These are phyloP conservation scores for Vigna trinervia DNA, from an alignment of 306 rosid species.

Conservation along the genomic window DNA sequence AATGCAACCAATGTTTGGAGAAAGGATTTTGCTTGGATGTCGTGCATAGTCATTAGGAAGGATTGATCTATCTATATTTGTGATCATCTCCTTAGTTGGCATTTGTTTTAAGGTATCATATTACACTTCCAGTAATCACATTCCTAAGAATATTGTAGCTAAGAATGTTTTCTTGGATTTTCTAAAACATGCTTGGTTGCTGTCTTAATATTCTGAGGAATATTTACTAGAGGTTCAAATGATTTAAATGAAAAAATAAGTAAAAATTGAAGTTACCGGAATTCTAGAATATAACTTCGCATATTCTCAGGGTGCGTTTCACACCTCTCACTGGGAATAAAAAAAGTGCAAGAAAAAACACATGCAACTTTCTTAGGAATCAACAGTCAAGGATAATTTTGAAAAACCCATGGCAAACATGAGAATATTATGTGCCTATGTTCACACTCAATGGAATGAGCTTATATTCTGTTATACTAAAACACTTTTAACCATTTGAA, in stretches of 20 bases:
- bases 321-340: no score
- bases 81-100: background rate
- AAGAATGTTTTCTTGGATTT: background rate
- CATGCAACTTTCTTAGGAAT: background rate
- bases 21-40: constrained; percentile 1
- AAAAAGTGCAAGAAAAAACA: background rate
- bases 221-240: no score
- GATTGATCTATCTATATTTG: background rate
- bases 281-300: background rate
- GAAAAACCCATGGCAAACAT: background rate
- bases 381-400: background rate
- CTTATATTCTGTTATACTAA: background rate
- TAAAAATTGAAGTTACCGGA: background rate
- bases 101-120: background rate
- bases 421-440: background rate
- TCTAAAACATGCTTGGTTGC: background rate
- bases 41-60: constrained; percentile 9
- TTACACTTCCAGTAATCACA: no score
- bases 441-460: background rate
- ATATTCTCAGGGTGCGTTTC: background rate
- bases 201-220: background rate
- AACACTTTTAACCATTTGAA: background rate
- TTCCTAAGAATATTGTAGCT: background rate
- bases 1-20: constrained; percentile 3
- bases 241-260: background rate